These are phyloP conservation scores for Erysimum cheiranthoides DNA, from an alignment of 345 rosid species.

Conservation along the genomic window DNA sequence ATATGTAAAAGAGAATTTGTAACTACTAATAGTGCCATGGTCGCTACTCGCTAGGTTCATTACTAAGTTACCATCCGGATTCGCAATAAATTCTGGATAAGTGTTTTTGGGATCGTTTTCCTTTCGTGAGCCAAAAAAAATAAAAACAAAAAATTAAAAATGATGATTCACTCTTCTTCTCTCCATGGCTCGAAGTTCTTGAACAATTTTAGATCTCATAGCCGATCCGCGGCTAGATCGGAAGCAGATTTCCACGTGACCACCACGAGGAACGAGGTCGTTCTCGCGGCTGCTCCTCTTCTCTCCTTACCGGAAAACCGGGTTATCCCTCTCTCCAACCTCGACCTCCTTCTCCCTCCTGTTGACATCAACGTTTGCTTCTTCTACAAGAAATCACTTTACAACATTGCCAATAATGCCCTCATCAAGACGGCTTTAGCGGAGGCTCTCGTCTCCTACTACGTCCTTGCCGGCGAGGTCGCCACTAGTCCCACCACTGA, in stretches of 20 bases:
- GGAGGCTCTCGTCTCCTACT: conserved; percentile 66
- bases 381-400: conserved; percentile 54
- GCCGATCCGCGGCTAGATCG: background rate
- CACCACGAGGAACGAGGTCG: background rate
- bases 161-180: background rate
- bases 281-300: background rate
- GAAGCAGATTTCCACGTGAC: background rate
- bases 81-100: too few species aligned
- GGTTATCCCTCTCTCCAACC: conserved; percentile 65
- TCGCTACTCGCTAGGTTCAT: too few species aligned
- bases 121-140: background rate
- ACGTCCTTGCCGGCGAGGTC: conserved; percentile 71
- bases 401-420: background rate
- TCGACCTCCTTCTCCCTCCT: conserved; percentile 79
- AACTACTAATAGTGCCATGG: too few species aligned
- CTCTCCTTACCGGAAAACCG: background rate
- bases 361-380: conserved; percentile 67
- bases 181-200: conserved; percentile 1
- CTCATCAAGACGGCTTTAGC: conserved; percentile 71
- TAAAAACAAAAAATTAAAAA: background rate
- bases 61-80: too few species aligned
- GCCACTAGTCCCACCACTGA: conserved; percentile 52
- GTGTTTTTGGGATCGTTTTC: background rate
- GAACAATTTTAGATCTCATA: background rate
- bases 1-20: too few species aligned